Evolutionary conservation across 345 rosid genomes (phyloP), one percentile per base, ranked within the genome.

Genomic region (Murraya koenigii): DNA sequence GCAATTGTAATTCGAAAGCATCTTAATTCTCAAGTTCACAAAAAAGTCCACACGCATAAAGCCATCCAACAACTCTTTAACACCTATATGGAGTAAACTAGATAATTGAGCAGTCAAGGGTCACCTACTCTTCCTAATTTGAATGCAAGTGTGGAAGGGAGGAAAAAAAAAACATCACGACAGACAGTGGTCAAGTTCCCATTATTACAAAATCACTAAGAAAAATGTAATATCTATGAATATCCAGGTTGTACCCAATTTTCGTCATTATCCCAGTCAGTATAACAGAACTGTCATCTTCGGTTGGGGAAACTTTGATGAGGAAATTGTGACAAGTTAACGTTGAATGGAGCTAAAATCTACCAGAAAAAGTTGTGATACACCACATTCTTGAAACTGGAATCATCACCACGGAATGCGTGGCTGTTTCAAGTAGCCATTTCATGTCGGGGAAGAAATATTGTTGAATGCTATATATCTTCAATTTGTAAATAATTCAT

Each of bases 191-290:
- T 44, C 1, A 65, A 56, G 44, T 66, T 25, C 14, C 62, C 62
- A 52, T 68, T 67, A 76, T 81, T 33, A 4, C 25, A 6, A 58
- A 56, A 36, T 60, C 30, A 52, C 9, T 26, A 28, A 28, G 58
- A 75, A 69, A 41, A 66, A 74, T 77, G 78, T 67, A 61, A 74
- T 75, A 71, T 58, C 58, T 9, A 20, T 52, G 26, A 23, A 55
- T 36, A 62, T 68, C 36, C 62, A 70, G 15, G 54, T 5, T 26
- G 30, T 36, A 80, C 77, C 74, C 55, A 35, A 49, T 86, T 41
- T 15, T 82, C 84, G 30, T 74, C 85, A 82, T 86, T 44, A 75
- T 78, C 82, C 76, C 13, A 67, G 74, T 74, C 67, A 62, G 64
- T 74, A 68, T 71, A 80, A 75, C 36, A 78, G 35, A 75, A 35